Conservation (phyloP, 208 protist species). For the Crithidia bombi region DNA sequence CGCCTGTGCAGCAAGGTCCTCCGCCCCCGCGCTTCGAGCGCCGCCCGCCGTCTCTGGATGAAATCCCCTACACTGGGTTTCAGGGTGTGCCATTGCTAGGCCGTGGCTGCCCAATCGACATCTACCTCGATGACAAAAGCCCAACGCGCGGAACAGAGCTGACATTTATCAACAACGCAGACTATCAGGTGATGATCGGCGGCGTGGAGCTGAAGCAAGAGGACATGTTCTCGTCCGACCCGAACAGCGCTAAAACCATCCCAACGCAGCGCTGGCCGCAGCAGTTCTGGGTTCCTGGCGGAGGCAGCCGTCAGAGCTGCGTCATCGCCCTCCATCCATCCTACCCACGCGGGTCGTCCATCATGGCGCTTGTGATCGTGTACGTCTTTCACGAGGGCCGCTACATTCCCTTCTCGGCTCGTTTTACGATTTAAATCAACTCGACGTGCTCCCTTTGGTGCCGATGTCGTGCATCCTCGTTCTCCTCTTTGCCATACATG, state of each 20-base stretch:
- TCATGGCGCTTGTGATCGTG: constrained; percentile 78
- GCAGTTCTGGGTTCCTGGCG: constrained; percentile 68
- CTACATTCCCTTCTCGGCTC: constrained; percentile 66
- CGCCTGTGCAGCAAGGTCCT: constrained; percentile 38
- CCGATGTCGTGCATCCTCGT: neutral
- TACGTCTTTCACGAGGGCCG: constrained; percentile 70
- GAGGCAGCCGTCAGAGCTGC: constrained; percentile 53
- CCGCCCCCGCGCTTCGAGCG: constrained; percentile 75
- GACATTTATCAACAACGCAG: constrained; percentile 81
- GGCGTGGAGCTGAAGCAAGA: constrained; percentile 88
- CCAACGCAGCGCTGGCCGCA: constrained; percentile 87
- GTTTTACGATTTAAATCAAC: constrained; percentile 80
- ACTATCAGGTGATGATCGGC: constrained; percentile 70
- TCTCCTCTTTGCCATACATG: neutral
- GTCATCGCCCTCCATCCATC: constrained; percentile 86
- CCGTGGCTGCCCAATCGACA: constrained; percentile 82
- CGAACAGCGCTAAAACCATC: constrained; percentile 74
- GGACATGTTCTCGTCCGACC: constrained; percentile 74
- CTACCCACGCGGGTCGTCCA: constrained; percentile 68
- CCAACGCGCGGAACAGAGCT: constrained; percentile 86
- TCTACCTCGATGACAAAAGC: constrained; percentile 84
- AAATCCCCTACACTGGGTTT: constrained; percentile 75
- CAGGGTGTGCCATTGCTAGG: constrained; percentile 63
- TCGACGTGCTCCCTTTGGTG: neutral
- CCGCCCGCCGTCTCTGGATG: constrained; percentile 68